Evolutionary conservation across 768 basidiomycete species (phyloP), one percentile per base, ranked within the genome.

Genomic region (Mycena polygramma): DNA sequence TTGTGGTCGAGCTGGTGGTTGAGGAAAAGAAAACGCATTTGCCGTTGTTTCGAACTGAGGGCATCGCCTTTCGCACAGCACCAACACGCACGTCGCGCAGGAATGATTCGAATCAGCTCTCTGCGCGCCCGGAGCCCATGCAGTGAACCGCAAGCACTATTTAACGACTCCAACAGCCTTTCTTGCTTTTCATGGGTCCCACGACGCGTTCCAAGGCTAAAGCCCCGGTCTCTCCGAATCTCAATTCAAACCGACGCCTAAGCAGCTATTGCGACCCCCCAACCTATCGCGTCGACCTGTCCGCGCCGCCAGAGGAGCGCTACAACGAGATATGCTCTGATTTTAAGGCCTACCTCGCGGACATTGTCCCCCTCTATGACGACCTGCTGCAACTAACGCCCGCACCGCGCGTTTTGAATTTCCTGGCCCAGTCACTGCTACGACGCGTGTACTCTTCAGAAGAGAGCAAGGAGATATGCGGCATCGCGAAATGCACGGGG

Each of bases 401-500:
- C 1, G 72, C 65, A 15, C 81, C 79, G 11, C 73, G 77, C 13
- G 17, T 80, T 8, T 66, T 78, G 20, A 48, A 71, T 19, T 75
- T 73, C 37, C 51, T 82, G 20, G 81, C 79, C 0, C 78, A 72
- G 41, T 37, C 63, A 2, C 48, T 80, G 7, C 70, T 84, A 37
- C 71, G 75, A 57, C 75, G 77, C 39, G 80, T 84, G 30, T 71
- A 75, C 48, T 79, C 78, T 4, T 45, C 62, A 5, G 82, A 83
- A 64, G 82, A 84, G 59, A 81, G 77, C 3, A 70, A 75, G 53
- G 81, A 83, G 66, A 79, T 83, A 7, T 70, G 70, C 30, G 81
- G 81, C 0, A 82, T 84, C 10, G 63, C 81, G 2, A 65, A 73
- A 39, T 75, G 53, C 24, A 77, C 78, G 14, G 77, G 76, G 6